These are phyloP conservation scores for Porphyra umbilicalis DNA, from an alignment of 31 red algal species.

Conservation along the genomic window DNA sequence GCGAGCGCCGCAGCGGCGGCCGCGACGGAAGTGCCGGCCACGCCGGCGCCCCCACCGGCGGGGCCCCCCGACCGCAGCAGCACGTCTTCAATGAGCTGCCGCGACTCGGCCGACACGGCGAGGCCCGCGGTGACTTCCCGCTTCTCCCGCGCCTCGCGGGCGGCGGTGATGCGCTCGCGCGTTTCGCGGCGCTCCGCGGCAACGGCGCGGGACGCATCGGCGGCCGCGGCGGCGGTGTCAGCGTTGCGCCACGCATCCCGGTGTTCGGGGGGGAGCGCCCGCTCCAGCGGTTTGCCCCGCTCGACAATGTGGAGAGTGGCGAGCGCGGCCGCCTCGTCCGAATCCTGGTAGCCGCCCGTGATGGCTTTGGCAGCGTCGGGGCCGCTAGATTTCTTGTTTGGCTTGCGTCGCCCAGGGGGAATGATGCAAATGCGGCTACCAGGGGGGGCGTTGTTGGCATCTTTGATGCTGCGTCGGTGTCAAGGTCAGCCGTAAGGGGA, in stretches of 20 bases:
- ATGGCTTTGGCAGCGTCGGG: constrained; percentile 28
- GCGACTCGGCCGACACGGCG: constrained; percentile 45
- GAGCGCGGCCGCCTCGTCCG: constrained; percentile 67
- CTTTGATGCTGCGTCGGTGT: constrained; percentile 6
- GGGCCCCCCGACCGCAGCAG: constrained; percentile 3
- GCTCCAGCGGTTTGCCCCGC: constrained; percentile 66
- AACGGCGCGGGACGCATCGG: neutral
- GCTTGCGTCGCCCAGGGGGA: constrained; percentile 41
- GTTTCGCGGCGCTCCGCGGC: constrained; percentile 5
- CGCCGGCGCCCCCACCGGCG: neutral
- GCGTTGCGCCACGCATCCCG: constrained; percentile 22
- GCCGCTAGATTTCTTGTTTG: constrained; percentile 50
- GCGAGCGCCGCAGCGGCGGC: neutral
- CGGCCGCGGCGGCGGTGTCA: neutral
- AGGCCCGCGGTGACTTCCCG: constrained; percentile 45
- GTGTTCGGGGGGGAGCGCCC: constrained; percentile 51
- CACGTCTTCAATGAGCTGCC: constrained; percentile 64
- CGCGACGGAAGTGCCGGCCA: neutral
- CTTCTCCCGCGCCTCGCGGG: constrained; percentile 33
- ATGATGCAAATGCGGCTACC: constrained; percentile 32
- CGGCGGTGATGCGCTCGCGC: constrained; percentile 23
- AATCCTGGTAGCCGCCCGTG: constrained; percentile 42
- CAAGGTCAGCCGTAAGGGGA: too few species aligned
- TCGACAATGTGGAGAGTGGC: constrained; percentile 64
- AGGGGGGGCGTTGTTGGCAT: constrained; percentile 23